Conservation (phyloP, 768 basidiomycete species). For the Russula virescens region DNA sequence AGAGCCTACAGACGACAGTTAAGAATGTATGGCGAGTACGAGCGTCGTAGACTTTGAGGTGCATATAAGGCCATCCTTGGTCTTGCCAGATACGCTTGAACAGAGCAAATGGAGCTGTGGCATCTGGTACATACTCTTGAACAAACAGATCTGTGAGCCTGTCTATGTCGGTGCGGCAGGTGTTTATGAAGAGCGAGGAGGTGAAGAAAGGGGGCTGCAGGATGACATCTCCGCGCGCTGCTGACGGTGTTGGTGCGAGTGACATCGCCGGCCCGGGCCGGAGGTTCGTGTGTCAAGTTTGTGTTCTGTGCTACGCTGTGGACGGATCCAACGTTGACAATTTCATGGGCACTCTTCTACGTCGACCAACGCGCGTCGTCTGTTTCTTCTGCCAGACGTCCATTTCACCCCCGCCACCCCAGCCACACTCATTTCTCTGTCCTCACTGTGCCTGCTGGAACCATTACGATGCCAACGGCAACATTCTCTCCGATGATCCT, state of each 20-base stretch:
- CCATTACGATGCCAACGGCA: constrained; percentile 60
- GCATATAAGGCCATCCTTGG: constrained; percentile 70
- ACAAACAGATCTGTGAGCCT: constrained; percentile 48
- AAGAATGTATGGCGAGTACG: constrained; percentile 61
- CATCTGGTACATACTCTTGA: constrained; percentile 37
- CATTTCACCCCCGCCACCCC: constrained; percentile 37
- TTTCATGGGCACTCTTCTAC: constrained; percentile 41
- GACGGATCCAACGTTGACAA: too few species aligned
- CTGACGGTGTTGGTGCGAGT: constrained; percentile 49
- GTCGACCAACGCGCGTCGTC: constrained; percentile 40
- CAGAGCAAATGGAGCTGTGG: constrained; percentile 49
- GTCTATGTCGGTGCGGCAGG: constrained; percentile 59
- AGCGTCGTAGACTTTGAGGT: constrained; percentile 67
- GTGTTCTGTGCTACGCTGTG: too few species aligned
- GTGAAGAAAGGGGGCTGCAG: constrained; percentile 76
- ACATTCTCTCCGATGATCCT: constrained; percentile 80
- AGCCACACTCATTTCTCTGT: constrained; percentile 59
- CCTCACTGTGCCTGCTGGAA: constrained; percentile 69
- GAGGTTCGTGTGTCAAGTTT: not conserved
- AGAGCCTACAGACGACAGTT: constrained; percentile 51
- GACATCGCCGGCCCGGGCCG: constrained; percentile 32
- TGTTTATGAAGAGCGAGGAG: constrained; percentile 63
- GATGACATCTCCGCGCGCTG: constrained; percentile 51
- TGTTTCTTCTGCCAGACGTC: constrained; percentile 71
- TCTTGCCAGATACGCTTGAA: constrained; percentile 68